Conservation (phyloP, 2,329 filamentous ascomycete species). For the Helminthosporium solani region DNA sequence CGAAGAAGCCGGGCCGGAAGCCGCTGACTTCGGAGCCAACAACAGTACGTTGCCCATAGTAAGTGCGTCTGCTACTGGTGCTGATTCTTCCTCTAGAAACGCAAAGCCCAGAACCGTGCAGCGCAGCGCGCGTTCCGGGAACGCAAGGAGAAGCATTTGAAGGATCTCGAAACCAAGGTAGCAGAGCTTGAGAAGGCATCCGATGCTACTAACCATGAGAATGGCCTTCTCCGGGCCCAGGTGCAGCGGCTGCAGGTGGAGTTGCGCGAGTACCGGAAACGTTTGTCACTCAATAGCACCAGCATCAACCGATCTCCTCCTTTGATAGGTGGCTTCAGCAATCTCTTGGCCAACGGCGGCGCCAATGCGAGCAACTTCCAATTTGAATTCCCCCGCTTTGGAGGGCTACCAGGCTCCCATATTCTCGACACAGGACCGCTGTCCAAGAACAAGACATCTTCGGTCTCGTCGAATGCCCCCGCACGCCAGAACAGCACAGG, state of each 20-base stretch:
- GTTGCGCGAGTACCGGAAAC: constrained; percentile 86
- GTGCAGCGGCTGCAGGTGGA: constrained; percentile 85
- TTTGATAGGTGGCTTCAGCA: constrained; percentile 46
- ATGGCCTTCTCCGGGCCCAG: constrained; percentile 78
- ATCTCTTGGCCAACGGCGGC: constrained; percentile 53
- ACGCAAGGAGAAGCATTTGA: constrained; percentile 65
- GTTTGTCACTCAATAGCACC: constrained; percentile 63
- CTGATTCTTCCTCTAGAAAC: constrained; percentile 61
- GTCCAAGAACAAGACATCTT: constrained; percentile 31
- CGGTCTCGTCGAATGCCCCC: constrained; percentile 23
- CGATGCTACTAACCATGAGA: constrained; percentile 80
- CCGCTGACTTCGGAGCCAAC: constrained; percentile 93
- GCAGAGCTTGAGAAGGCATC: constrained; percentile 74
- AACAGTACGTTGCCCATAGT: constrained; percentile 65
- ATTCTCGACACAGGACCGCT: constrained; percentile 53
- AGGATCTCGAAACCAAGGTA: constrained; percentile 69
- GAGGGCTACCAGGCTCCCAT: constrained; percentile 62
- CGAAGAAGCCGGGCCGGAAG: constrained; percentile 96
- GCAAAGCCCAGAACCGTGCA: constrained; percentile 74
- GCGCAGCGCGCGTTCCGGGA: constrained; percentile 63
- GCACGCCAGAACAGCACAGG: constrained; percentile 25
- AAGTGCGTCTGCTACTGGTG: not conserved
- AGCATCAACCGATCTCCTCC: constrained; percentile 52
- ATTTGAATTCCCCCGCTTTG: constrained; percentile 96
- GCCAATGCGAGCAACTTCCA: constrained; percentile 79